Conservation (phyloP, 768 basidiomycete genomes). For the Terana coerulea region DNA sequence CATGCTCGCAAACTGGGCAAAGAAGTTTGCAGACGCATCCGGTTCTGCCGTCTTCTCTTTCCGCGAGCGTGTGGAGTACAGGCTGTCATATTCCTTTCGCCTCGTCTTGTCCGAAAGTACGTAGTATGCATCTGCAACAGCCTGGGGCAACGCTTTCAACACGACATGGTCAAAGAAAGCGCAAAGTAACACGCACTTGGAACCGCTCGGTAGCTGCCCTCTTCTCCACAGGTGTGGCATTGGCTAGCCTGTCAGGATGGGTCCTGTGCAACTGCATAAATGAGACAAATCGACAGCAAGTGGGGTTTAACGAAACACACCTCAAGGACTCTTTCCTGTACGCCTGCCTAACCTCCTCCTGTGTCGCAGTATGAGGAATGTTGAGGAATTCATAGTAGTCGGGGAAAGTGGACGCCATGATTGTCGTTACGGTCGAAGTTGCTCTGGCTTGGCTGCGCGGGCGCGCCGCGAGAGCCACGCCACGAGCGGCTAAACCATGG, state of each 20-base stretch:
- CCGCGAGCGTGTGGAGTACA: constrained; percentile 53
- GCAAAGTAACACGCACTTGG: constrained; percentile 45
- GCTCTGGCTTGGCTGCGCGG: not conserved
- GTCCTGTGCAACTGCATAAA: constrained; percentile 47
- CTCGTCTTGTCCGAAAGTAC: constrained; percentile 79
- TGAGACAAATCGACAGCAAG: constrained; percentile 6
- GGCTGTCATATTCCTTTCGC: constrained; percentile 65
- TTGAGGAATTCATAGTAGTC: constrained; percentile 72
- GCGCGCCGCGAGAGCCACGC: not conserved
- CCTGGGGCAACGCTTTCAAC: constrained; percentile 34
- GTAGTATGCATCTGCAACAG: constrained; percentile 92
- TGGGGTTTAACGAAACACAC: constrained; percentile 30
- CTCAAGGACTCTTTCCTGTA: constrained; percentile 79
- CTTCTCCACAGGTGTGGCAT: constrained; percentile 68
- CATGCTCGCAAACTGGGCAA: constrained; percentile 68
- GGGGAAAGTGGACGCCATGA: constrained; percentile 67
- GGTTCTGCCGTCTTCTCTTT: constrained; percentile 59
- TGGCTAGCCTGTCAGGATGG: constrained; percentile 81
- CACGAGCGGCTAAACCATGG: not conserved
- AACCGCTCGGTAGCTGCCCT: constrained; percentile 78
- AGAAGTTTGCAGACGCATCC: constrained; percentile 68
- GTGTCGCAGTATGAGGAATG: constrained; percentile 51
- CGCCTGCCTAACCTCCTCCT: constrained; percentile 70
- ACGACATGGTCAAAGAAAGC: not conserved
- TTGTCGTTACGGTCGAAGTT: not conserved